Evolutionary conservation across 208 protist genomes (phyloP).

Genomic region (Angomonas ambiguus): DNA sequence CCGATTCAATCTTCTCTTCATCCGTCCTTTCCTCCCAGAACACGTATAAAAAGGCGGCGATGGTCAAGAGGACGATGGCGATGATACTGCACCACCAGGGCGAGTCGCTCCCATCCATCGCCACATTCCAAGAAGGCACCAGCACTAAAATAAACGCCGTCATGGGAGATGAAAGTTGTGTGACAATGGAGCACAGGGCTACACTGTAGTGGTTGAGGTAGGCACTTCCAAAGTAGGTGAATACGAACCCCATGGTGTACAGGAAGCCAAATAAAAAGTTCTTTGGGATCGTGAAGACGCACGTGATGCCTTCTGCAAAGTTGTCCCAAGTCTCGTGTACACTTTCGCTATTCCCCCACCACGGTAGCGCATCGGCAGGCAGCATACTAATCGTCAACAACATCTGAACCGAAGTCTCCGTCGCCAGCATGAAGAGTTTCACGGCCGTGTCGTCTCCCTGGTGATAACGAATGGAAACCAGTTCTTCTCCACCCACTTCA

Average conservation of each 20-base stretch:
- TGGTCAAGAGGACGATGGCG: constrained; percentile 51
- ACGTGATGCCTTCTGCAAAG: constrained; percentile 56
- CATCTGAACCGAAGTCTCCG: constrained; percentile 56
- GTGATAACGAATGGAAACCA: constrained; percentile 33
- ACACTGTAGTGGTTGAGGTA: constrained; percentile 89
- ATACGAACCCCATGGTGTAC: constrained; percentile 73
- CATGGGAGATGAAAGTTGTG: constrained; percentile 68
- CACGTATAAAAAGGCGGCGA: constrained; percentile 63
- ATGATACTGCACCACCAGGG: constrained; percentile 69
- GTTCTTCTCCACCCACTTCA: constrained; percentile 18
- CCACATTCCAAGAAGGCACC: constrained; percentile 62
- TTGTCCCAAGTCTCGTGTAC: constrained; percentile 59
- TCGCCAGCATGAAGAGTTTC: constrained; percentile 77
- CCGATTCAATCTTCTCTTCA: constrained; percentile 54
- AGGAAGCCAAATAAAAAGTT: constrained; percentile 71
- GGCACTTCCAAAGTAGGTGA: constrained; percentile 66
- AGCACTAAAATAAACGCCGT: constrained; percentile 73
- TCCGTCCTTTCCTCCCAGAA: constrained; percentile 77
- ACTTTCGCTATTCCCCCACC: constrained; percentile 60
- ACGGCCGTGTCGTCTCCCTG: constrained; percentile 73
- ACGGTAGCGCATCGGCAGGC: constrained; percentile 74
- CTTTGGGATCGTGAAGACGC: constrained; percentile 47
- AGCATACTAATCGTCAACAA: constrained; percentile 56
- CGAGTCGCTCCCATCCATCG: constrained; percentile 40
- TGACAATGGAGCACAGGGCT: constrained; percentile 74